phyloP scores from a whole-genome alignment of 78 protist genomes.

The Dictyostelium purpureum region DNA sequence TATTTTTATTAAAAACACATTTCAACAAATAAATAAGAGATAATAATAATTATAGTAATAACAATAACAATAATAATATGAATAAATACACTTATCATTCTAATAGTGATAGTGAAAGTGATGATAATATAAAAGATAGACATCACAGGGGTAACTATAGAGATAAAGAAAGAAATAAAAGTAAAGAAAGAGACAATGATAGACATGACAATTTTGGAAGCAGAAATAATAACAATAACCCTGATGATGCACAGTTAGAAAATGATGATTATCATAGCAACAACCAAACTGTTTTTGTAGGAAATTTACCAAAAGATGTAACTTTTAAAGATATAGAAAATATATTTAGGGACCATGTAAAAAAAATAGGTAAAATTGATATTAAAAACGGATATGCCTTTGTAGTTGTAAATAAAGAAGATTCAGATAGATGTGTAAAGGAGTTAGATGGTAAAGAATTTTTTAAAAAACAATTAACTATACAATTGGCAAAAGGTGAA shows the following conservation, averaged over 20 bases:
- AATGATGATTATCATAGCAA: background rate
- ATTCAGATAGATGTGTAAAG: background rate
- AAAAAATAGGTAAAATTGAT: conserved; percentile 7
- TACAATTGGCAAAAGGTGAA: conserved; percentile 48
- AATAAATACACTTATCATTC: too few species aligned
- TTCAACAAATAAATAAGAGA: background rate
- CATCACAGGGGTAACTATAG: too few species aligned
- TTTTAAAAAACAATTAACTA: background rate
- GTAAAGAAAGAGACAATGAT: too few species aligned
- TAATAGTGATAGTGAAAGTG: background rate
- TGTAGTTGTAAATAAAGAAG: background rate
- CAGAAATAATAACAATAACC: background rate
- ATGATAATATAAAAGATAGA: background rate
- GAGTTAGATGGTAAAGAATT: conserved; percentile 5
- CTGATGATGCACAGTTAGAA: background rate
- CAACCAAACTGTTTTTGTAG: conserved; percentile 27
- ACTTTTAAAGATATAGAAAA: conserved; percentile 3
- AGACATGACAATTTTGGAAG: too few species aligned
- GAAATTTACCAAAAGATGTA: conserved; percentile 28
- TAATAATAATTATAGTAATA: background rate
- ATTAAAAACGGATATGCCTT: conserved; percentile 59
- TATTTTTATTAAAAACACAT: background rate
- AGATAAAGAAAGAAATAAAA: too few species aligned
- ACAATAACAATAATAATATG: background rate
- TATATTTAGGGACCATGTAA: background rate